Evolutionary conservation across 108 stramenopile genomes (phyloP), one percentile per base, ranked within the genome.

Genomic region (Pseudonitzschia pungens): DNA sequence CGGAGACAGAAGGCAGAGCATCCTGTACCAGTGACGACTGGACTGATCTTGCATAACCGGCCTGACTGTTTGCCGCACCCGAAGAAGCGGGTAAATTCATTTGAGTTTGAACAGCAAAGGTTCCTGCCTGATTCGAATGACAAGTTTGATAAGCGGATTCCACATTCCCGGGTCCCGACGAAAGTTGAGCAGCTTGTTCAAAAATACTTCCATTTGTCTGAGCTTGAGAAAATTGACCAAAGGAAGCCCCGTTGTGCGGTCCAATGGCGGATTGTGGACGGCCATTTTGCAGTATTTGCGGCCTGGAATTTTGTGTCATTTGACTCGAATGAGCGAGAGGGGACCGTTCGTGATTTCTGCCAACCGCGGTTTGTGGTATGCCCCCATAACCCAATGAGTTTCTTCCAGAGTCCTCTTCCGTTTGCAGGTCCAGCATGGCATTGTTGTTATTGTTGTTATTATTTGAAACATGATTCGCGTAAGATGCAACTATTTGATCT

Each of bases 401-500:
- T 12, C 22, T 55, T 2, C 54, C 21, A 20, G 22, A 12, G 22
- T 24, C 54, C n/a, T 69, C 68, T 7, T 45, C 70, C 10, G 54
- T 22, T 9, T 70, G 60, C 64, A 56, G 21, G 65, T 50, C 70
- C 29, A 21, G 1, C 40, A 29, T 26, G 10, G n/a, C n/a, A n/a
- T n/a, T n/a, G n/a, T n/a, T n/a, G n/a, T n/a, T n/a, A n/a, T n/a
- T n/a, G n/a, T n/a, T n/a, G n/a, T n/a, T n/a, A n/a, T 28, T 22
- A 16, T 54, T 26, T 4, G 36, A 28, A 32, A 26, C 29, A 55
- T 24, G 26, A 24, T 24, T 24, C 8, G 66, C 45, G 10, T 77
- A 77, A 15, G 76, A 70, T 21, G 70, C 69, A 16, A 71, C 55
- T 10, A 71, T 71, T 60, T 63, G 51, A 6, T 65, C 65, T 22